Evolutionary conservation across 306 rosid species (phyloP).

Genomic region (Lablab purpureus): DNA sequence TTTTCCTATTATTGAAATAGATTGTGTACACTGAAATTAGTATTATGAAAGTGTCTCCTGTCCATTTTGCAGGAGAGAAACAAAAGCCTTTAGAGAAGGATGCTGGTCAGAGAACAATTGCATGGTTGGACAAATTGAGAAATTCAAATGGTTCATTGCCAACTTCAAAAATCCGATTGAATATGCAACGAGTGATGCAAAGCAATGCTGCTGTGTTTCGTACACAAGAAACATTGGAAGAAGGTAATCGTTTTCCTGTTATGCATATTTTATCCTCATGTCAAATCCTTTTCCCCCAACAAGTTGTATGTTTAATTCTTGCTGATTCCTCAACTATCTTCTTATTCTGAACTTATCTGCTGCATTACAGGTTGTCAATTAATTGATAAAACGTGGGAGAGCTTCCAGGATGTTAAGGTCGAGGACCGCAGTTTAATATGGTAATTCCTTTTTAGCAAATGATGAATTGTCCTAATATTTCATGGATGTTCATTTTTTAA

Average conservation of each 20-base stretch:
- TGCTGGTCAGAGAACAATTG: constrained; percentile 92
- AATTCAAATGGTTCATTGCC: constrained; percentile 87
- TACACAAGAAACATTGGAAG: constrained; percentile 90
- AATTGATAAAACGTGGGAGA: constrained; percentile 80
- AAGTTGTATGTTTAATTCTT: constrained; percentile 6
- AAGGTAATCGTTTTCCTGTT: constrained; percentile 59
- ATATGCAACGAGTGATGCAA: constrained; percentile 98
- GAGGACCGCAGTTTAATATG: constrained; percentile 82
- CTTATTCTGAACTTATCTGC: constrained; percentile 14
- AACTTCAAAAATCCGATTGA: constrained; percentile 82
- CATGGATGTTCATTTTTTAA: not conserved
- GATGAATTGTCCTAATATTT: not conserved
- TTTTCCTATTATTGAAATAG: not conserved
- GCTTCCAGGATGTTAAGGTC: constrained; percentile 75
- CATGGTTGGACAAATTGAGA: constrained; percentile 94
- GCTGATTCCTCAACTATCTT: constrained; percentile 9
- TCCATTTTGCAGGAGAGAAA: constrained; percentile 69
- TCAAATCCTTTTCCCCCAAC: not conserved
- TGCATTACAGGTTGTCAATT: constrained; percentile 66
- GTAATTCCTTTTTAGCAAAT: constrained; percentile 46
- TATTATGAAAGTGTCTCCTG: constrained; percentile 11
- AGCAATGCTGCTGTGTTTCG: constrained; percentile 98
- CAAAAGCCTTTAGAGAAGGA: constrained; percentile 90
- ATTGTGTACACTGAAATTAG: not conserved
- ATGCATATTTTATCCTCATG: not conserved